phyloP scores from a whole-genome alignment of 306 rosid species.

The Ormosia emarginata region DNA sequence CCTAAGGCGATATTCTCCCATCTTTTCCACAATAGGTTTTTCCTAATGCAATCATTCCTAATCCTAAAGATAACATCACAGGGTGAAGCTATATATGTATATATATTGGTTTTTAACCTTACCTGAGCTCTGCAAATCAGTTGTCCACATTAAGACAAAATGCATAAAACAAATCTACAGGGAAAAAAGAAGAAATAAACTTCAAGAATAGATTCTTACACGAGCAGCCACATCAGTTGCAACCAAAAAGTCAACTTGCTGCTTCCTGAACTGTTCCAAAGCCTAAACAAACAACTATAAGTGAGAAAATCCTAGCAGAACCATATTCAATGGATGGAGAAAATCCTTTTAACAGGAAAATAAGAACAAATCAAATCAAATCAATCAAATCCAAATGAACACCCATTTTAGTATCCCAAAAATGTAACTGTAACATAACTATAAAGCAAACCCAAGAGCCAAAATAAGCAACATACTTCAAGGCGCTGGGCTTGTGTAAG shows the following conservation, averaged over 20 bases:
- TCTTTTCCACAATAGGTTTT: no score
- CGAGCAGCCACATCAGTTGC: slow-evolving; percentile 99
- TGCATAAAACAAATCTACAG: background rate
- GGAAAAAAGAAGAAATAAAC: slow-evolving; percentile 5
- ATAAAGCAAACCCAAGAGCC: background rate
- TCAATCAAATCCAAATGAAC: background rate
- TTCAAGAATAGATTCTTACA: slow-evolving; percentile 51
- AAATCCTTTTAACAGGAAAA: background rate
- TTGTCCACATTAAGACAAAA: background rate
- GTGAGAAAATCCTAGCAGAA: slow-evolving; percentile 9
- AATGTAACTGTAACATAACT: background rate
- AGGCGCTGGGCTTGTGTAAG: slow-evolving; percentile 98
- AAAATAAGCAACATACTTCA: slow-evolving; percentile 57
- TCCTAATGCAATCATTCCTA: no score
- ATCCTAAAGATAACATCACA: no score
- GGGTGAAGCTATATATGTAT: no score
- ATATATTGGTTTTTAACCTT: no score
- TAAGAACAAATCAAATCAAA: background rate
- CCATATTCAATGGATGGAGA: background rate
- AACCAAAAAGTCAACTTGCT: slow-evolving; percentile 78
- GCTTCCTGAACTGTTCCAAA: slow-evolving; percentile 83
- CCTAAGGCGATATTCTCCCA: no score
- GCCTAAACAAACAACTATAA: slow-evolving; percentile 58
- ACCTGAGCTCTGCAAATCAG: no score
- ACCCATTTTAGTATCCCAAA: background rate